Conservation (phyloP, 805 yeast genomes). For the Hanseniaspora mollemarum region DNA sequence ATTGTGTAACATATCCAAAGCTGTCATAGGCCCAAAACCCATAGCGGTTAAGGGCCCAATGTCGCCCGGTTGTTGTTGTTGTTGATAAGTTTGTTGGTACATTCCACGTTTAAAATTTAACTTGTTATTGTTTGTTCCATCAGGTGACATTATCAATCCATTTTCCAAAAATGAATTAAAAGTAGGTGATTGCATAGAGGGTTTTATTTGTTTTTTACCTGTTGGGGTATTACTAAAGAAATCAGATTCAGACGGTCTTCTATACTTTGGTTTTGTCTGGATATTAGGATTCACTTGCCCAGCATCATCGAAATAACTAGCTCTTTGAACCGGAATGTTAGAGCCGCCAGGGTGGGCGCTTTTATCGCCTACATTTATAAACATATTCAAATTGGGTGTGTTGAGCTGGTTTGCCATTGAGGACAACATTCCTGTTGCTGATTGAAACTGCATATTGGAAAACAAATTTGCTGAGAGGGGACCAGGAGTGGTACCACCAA, state of each 20-base stretch:
- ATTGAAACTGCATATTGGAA: slow-evolving; percentile 10
- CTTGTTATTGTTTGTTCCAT: not conserved
- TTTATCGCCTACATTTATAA: slow-evolving; percentile 2
- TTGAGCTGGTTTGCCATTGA: slow-evolving; percentile 5
- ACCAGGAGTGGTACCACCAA: slow-evolving; percentile 9
- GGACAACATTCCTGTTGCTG: not conserved
- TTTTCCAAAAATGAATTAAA: slow-evolving; percentile 10
- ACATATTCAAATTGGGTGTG: slow-evolving; percentile 9
- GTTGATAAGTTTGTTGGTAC: not conserved
- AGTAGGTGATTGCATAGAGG: slow-evolving; percentile 6
- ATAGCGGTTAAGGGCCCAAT: not conserved
- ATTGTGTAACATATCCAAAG: not conserved
- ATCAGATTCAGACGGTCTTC: not conserved
- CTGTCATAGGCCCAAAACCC: not conserved
- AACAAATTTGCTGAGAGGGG: slow-evolving; percentile 14
- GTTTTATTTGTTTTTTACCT: not conserved
- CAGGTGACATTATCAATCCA: slow-evolving; percentile 14
- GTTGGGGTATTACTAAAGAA: not conserved
- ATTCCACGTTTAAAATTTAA: not conserved
- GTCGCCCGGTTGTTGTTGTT: too few species aligned
- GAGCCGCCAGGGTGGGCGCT: not conserved
- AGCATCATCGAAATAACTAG: not conserved
- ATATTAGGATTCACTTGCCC: too few species aligned
- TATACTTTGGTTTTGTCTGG: not conserved
- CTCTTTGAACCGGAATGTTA: not conserved